Base-by-base conservation (phyloP, 495 filamentous ascomycete genomes). In the Podospora pseudocomata region DNA sequence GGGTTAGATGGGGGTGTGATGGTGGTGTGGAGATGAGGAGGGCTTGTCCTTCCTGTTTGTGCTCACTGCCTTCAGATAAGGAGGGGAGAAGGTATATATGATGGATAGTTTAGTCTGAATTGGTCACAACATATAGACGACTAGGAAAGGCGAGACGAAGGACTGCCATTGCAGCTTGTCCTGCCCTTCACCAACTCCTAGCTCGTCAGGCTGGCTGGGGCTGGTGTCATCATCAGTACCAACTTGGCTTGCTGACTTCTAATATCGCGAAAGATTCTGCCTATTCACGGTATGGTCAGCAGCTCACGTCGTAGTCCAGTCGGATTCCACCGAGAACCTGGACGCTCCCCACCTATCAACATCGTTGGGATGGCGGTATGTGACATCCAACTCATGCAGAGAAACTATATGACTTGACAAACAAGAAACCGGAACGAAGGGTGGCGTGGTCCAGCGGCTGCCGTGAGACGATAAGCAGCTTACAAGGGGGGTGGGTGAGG, bases 241-340 rank as follows among this genome's bases (percentile, higher is more conserved):
- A 44, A 11, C 54, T 67, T 65, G 13, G 23, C 55, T 60, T n/a
- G 18, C 65, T 60, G 55, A 66, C 28, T 6, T 20, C 66, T 39
- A 70, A 72, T 71, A 72, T 74, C 61, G 68, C 26, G 60, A 30
- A 11, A 71, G 56, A 76, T 76, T 76, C 72, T 71, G 71, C 65
- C 66, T 73, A 71, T 74, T 68, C 44, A 49, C 34, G 28, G 9
- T 15, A 59, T 62, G 69, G 74, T 73, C 74, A 76, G 72, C 71
- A 72, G 71, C 57, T 63, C 67, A 54, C 32, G 6, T 39, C 30
- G 16, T 44, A 54, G 63, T 49, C 68, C 69, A 71, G 65, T 71
- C 44, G 63, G 61, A 69, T 23, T 30, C 28, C 53, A 65, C 59
- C 53, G 27, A 39, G 66, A 61, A 28, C 28, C 16, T 44, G 60